Percentiles rank a stretch among this genome's conserved stretches.
These are phyloP conservation scores for Fusarium piperis DNA, from an alignment of 2,329 filamentous ascomycete genomes.

Conservation along the genomic window DNA sequence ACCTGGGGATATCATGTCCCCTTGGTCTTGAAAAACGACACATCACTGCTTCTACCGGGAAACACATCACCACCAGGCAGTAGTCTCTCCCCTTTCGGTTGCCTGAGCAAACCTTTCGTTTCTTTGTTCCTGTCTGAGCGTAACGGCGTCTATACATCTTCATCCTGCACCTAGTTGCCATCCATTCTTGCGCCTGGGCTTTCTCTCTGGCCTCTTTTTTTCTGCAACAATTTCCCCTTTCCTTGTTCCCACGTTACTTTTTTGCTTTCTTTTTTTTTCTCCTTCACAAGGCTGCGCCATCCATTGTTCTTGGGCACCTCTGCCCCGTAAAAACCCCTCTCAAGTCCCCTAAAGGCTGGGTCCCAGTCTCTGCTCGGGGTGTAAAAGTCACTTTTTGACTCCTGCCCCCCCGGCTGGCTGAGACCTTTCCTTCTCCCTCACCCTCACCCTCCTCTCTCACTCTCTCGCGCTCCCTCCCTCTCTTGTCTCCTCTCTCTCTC, in stretches of 20 bases:
- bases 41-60: background rate
- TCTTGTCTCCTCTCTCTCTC: background rate
- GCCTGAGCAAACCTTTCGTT: background rate
- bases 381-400: conserved; percentile 27
- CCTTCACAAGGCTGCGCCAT: conserved; percentile 19
- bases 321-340: conserved; percentile 7
- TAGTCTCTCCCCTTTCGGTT: background rate
- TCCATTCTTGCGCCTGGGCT: background rate
- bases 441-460: background rate
- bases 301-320: conserved; percentile 20
- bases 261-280: conserved; percentile 10
- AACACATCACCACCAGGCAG: background rate
- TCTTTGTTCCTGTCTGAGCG: conserved; percentile 1
- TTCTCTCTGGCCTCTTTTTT: conserved; percentile 2
- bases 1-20: background rate
- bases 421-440: conserved; percentile 22
- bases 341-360: conserved; percentile 21
- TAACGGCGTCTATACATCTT: conserved; percentile 3
- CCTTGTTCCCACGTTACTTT: conserved; percentile 14
- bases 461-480: background rate
- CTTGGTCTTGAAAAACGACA: background rate
- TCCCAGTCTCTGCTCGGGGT: conserved; percentile 20
- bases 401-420: conserved; percentile 22
- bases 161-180: background rate
- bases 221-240: conserved; percentile 14